phyloP scores from a whole-genome alignment of 2,329 filamentous ascomycete species.

The Fusarium sp. region DNA sequence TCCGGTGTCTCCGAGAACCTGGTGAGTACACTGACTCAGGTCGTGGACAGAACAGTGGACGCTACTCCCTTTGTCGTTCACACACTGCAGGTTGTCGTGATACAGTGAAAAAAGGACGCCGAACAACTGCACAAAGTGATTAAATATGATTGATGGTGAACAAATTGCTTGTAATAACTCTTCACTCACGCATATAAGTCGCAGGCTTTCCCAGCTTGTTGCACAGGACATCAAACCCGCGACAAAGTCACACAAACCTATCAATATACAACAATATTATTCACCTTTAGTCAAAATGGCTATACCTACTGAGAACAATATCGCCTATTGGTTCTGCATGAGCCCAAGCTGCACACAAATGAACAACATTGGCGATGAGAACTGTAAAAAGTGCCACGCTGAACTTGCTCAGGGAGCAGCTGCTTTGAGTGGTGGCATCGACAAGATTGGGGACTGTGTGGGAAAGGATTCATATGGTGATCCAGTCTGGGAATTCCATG shows the following conservation, averaged over 20 bases:
- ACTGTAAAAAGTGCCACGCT: accelerated
- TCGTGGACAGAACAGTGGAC: background rate
- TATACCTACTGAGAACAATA: background rate
- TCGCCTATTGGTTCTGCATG: background rate
- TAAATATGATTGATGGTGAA: accelerated
- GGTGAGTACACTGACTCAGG: background rate
- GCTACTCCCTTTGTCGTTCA: background rate
- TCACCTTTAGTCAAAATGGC: background rate
- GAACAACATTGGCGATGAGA: background rate
- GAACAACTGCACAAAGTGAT: accelerated
- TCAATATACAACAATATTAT: background rate
- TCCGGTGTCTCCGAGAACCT: background rate
- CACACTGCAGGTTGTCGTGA: accelerated
- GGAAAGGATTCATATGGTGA: accelerated
- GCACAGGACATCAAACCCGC: background rate
- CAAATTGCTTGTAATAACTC: accelerated
- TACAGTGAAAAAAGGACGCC: background rate
- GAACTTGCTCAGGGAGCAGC: background rate
- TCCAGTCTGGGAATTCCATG: background rate
- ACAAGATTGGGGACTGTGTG: background rate
- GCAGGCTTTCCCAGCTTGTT: background rate
- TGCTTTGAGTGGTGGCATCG: background rate
- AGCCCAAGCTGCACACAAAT: accelerated
- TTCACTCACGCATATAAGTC: background rate
- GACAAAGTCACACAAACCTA: background rate